Base-by-base conservation (phyloP, 768 basidiomycete species). In the Leccinum uliginosum region DNA sequence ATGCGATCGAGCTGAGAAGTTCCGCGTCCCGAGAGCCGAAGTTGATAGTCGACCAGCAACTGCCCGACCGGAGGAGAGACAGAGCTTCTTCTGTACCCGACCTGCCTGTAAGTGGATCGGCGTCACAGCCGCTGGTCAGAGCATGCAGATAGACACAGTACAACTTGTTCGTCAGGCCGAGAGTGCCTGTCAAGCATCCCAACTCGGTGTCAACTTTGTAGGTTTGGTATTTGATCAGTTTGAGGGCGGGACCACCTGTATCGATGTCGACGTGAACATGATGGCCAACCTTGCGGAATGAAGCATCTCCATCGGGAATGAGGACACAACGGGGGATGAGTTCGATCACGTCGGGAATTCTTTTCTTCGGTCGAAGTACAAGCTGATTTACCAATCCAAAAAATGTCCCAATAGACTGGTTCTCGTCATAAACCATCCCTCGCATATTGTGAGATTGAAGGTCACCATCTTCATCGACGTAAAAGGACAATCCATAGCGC, bases 31-130 rank as follows among this genome's bases (percentile, higher is more conserved):
- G 59, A 7, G 46, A 0, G 9, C 56, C 50, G 6, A 80, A 65
- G 15, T 60, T 62, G 64, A 74, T 71, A 50, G 77, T 77, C 0
- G 80, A 79, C 19, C 61, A 65, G 24, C 66, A 73, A 10, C 66
- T 58, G 9, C 76, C 73, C 0, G 76, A 78, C 4, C 55, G 58
- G 45, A 82, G 62, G 35, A 29, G 29, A 29, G 66, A 24, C 45
- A 46, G 24, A 3, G 45, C 23, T 15, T 46, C 45, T 14, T 46
- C 45, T 6, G 45, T 46, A 46, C 23, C 45, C 14, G 23, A 46
- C 23, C 14, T 26, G 45, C 45, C 45, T 24, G 45, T 24, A 14
- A 46, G 45, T 4, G 45, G 45, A 46, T 46, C 45, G 23, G 12
- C n/a, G 23, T 12, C 24, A 24, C 45, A 46, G 6, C 45, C 23